Evolutionary conservation across 179 eudicot species (phyloP).

Genomic region (Silene vulgaris): DNA sequence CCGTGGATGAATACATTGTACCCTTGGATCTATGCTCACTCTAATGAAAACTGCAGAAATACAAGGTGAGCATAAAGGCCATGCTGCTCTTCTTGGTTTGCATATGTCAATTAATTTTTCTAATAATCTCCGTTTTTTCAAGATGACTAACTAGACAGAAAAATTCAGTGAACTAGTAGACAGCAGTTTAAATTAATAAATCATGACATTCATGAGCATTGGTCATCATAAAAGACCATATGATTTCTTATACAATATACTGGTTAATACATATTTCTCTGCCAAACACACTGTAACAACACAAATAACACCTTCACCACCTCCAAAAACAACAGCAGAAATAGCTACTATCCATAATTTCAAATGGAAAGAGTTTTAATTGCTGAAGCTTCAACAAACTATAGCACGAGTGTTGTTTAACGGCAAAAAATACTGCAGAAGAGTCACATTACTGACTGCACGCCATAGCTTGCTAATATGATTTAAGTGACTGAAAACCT

Average conservation of each 20-base stretch:
- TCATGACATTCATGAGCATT: too few relatives aligned
- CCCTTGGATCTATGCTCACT: background rate
- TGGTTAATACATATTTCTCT: background rate
- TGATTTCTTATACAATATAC: background rate
- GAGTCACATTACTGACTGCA: background rate
- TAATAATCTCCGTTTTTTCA: background rate
- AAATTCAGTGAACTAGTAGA: background rate
- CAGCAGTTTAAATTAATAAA: background rate
- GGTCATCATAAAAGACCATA: conserved; percentile 1
- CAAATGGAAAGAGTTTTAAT: background rate
- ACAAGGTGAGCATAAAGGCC: background rate
- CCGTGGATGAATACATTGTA: background rate
- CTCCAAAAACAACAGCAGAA: background rate
- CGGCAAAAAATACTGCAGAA: conserved; percentile 4
- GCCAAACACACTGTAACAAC: background rate
- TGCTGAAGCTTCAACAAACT: background rate
- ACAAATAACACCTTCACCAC: background rate
- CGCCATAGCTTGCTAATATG: background rate
- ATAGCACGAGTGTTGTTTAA: background rate
- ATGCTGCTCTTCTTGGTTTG: background rate
- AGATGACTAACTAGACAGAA: background rate
- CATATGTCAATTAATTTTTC: background rate
- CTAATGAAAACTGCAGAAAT: conserved; percentile 11
- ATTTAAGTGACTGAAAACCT: background rate
- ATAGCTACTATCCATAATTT: background rate